Base-by-base conservation (phyloP, 768 basidiomycete species). In the Psilocybe subaeruginosa region DNA sequence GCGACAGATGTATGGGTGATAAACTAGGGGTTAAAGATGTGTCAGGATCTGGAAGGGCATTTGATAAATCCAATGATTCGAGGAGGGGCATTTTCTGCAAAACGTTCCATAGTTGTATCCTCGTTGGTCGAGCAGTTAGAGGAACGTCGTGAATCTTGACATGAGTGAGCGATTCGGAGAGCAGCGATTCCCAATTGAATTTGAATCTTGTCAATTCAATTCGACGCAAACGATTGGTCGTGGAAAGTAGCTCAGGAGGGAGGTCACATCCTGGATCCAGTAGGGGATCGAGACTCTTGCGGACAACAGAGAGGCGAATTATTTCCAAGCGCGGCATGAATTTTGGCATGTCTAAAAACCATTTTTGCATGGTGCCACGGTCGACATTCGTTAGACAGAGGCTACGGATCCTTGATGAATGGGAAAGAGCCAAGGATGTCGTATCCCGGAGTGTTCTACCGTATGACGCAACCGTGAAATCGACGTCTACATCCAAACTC, bases 161-260 rank as follows among this genome's bases (percentile, higher is more conserved):
- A 27, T 35, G 33, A 33, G 49, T 56, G 12, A 61, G 30, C 14
- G 37, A 45, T 29, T 51, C 17, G 23, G 39, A 46, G 41, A 61
- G 17, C 31, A 52, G 49, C 2, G 48, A 56, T 8, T 56, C 54
- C 60, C 60, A 61, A 41, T 37, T 51, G 23, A 61, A 41, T 9
- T 17, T 46, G 31, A 55, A 56, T 27, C 54, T 12, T 2, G 49
- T 52, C 8, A 61, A 8, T 14, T 61, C 60, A 8, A 61, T 23
- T 8, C 33, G 41, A 23, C 41, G 50, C 12, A 61, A 49, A 19
- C 50, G 33, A 52, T 56, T 29, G 16, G 49, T 35, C 9, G 55
- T 30, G 31, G 51, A 35, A 17, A 35, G 29, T 16, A 53, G n/a
- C 11, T 53, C 51, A 3, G 33, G 16, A 27, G 51, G 51, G n/a